Evolutionary conservation across 208 protist genomes (phyloP).

Genomic region (Borovskyia barvae): DNA sequence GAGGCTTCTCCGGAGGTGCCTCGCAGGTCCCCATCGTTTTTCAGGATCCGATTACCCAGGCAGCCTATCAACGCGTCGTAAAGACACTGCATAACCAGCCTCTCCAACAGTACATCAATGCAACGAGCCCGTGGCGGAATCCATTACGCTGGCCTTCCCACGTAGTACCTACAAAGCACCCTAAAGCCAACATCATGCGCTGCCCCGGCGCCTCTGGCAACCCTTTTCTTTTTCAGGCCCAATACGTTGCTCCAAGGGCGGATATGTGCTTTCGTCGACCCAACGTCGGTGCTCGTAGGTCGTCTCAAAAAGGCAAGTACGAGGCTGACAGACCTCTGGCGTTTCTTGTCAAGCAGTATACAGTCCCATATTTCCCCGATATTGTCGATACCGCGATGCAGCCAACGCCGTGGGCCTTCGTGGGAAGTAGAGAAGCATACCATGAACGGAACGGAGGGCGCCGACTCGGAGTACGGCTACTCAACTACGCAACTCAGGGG

Average conservation of each 20-base stretch:
- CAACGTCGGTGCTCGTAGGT: constrained; percentile 59
- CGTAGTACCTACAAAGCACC: constrained; percentile 84
- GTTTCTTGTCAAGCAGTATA: constrained; percentile 67
- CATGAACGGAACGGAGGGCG: constrained; percentile 66
- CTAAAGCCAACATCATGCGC: constrained; percentile 85
- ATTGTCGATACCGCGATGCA: constrained; percentile 85
- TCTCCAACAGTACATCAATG: constrained; percentile 59
- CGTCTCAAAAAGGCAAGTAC: constrained; percentile 75
- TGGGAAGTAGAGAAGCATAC: constrained; percentile 80
- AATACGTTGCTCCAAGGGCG: constrained; percentile 76
- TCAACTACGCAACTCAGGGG: constrained; percentile 50
- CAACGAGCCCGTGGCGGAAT: constrained; percentile 89
- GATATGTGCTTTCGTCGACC: constrained; percentile 86
- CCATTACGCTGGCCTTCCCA: constrained; percentile 74
- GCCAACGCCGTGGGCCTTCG: constrained; percentile 80
- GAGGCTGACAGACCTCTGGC: constrained; percentile 67
- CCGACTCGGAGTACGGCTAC: constrained; percentile 56
- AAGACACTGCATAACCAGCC: constrained; percentile 56
- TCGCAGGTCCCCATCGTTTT: constrained; percentile 10
- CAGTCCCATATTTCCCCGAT: constrained; percentile 89
- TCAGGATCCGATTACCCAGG: constrained; percentile 25
- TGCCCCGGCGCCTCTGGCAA: constrained; percentile 82
- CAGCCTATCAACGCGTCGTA: constrained; percentile 49
- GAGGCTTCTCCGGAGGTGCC: too few relatives aligned
- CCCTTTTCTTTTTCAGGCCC: constrained; percentile 79